Percentiles rank a stretch among this genome's conserved stretches.
These are phyloP conservation scores for Monosporascus sp. DNA, from an alignment of 2,329 filamentous ascomycete genomes.

Conservation along the genomic window DNA sequence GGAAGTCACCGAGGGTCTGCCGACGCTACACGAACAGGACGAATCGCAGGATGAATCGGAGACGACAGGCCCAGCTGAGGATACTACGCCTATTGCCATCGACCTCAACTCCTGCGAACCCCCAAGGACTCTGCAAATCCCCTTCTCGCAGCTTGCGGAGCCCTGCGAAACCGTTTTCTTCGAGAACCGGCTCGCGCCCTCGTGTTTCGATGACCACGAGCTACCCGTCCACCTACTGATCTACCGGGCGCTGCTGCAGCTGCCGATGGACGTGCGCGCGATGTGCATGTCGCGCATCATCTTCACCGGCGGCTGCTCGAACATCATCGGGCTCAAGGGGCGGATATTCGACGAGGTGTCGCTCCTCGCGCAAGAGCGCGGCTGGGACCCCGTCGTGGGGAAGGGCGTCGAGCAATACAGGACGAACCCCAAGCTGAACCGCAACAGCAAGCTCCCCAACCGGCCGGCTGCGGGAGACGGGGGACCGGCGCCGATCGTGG, in stretches of 20 bases:
- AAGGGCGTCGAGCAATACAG: slow-evolving; percentile 57
- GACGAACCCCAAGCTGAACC: slow-evolving; percentile 38
- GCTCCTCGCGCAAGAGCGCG: slow-evolving; percentile 58
- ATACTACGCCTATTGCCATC: slow-evolving; percentile 35
- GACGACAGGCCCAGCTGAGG: slow-evolving; percentile 22
- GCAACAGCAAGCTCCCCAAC: slow-evolving; percentile 17
- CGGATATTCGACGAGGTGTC: slow-evolving; percentile 73
- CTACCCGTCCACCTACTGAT: slow-evolving; percentile 70
- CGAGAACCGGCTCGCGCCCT: slow-evolving; percentile 42
- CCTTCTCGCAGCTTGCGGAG: slow-evolving; percentile 65
- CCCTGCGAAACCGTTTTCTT: slow-evolving; percentile 76
- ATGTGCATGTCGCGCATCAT: slow-evolving; percentile 85
- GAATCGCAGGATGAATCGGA: slow-evolving; percentile 38
- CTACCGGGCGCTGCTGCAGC: slow-evolving; percentile 67
- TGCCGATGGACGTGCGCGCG: slow-evolving; percentile 78
- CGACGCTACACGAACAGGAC: slow-evolving; percentile 51
- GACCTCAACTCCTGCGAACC: slow-evolving; percentile 42
- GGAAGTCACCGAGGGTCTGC: slow-evolving; percentile 30
- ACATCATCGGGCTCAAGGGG: slow-evolving; percentile 71
- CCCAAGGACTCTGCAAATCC: slow-evolving; percentile 55
- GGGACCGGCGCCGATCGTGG: slow-evolving; percentile 12
- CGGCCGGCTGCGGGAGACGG: slow-evolving; percentile 12
- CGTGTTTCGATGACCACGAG: slow-evolving; percentile 80
- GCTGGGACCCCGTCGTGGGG: slow-evolving; percentile 74
- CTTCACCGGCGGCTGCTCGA: slow-evolving; percentile 76